Percentiles rank a stretch among this genome's conserved stretches.
Conservation (phyloP, 1,284 basidiomycete genomes). For the Melampsora abietis-canadensis region DNA sequence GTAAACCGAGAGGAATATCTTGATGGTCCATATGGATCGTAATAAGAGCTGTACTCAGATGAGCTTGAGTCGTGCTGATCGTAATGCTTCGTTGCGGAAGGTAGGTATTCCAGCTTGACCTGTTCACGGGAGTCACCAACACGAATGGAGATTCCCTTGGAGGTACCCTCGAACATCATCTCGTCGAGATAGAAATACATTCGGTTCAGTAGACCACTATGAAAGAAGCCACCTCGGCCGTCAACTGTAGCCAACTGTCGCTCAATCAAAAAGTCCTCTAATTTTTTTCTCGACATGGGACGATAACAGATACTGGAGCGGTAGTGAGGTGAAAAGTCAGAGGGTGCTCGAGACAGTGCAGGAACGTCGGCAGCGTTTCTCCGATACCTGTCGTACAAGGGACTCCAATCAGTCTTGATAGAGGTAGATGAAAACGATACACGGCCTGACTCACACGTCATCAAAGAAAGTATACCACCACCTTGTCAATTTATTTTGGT, state of each 20-base stretch:
- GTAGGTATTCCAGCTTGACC: slow-evolving; percentile 59
- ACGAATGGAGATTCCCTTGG: slow-evolving; percentile 52
- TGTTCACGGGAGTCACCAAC: slow-evolving; percentile 65
- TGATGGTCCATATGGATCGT: slow-evolving; percentile 57
- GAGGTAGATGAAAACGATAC: neutral
- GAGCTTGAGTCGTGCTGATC: slow-evolving; percentile 15
- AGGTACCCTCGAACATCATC: slow-evolving; percentile 60
- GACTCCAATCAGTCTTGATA: neutral
- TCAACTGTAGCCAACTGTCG: slow-evolving; percentile 62
- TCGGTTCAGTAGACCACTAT: slow-evolving; percentile 70
- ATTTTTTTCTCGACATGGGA: slow-evolving; percentile 64
- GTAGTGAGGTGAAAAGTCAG: slow-evolving; percentile 71
- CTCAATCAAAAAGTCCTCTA: slow-evolving; percentile 67
- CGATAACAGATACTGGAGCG: slow-evolving; percentile 70
- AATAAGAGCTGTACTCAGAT: slow-evolving; percentile 60
- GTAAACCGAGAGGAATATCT: slow-evolving; percentile 48
- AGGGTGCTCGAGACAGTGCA: slow-evolving; percentile 58
- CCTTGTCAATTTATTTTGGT: slow-evolving; percentile 48
- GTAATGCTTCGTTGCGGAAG: slow-evolving; percentile 62
- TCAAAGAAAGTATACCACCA: slow-evolving; percentile 85
- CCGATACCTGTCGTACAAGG: slow-evolving; percentile 57
- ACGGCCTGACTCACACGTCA: slow-evolving; percentile 50
- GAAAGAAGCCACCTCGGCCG: slow-evolving; percentile 61
- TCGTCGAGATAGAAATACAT: slow-evolving; percentile 72
- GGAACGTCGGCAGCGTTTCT: slow-evolving; percentile 63